phyloP scores from a whole-genome alignment of 2,329 filamentous ascomycete genomes.

The Bretziella fagacearum region DNA sequence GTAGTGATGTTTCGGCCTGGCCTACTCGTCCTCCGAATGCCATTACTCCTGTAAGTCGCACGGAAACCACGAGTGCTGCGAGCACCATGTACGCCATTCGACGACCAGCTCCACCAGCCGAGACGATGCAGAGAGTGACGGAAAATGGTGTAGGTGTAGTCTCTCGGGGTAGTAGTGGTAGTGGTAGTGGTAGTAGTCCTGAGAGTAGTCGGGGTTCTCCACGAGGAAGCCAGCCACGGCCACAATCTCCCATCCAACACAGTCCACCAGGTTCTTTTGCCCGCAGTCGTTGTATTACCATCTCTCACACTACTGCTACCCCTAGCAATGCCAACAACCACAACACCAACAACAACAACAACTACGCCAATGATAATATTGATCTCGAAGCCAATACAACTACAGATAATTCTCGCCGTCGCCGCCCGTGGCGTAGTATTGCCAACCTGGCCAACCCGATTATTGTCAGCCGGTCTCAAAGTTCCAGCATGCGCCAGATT shows the following conservation, averaged over 20 bases:
- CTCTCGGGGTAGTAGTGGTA: too few species aligned
- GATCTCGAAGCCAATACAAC: constrained; percentile 14
- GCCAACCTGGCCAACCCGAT: constrained; percentile 17
- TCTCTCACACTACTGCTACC: too few species aligned
- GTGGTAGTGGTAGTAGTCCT: too few species aligned
- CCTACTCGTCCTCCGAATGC: constrained; percentile 37
- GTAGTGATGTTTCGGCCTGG: constrained; percentile 27
- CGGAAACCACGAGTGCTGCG: constrained; percentile 45
- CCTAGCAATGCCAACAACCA: too few species aligned
- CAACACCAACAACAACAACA: too few species aligned
- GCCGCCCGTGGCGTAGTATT: constrained; percentile 19
- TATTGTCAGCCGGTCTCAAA: constrained; percentile 17
- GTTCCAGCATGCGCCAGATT: not conserved
- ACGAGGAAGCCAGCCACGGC: not conserved
- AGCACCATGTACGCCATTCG: constrained; percentile 47
- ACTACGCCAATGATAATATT: not conserved
- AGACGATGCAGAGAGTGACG: constrained; percentile 16
- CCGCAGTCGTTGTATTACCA: too few species aligned
- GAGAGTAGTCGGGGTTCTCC: too few species aligned
- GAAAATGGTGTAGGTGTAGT: constrained; percentile 8
- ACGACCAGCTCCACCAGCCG: constrained; percentile 40
- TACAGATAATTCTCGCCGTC: constrained; percentile 1
- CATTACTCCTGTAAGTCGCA: constrained; percentile 41
- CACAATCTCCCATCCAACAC: not conserved
- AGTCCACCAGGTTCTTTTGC: not conserved